Conservation (phyloP, 305 asterid genomes). For the Rubia peregrina region DNA sequence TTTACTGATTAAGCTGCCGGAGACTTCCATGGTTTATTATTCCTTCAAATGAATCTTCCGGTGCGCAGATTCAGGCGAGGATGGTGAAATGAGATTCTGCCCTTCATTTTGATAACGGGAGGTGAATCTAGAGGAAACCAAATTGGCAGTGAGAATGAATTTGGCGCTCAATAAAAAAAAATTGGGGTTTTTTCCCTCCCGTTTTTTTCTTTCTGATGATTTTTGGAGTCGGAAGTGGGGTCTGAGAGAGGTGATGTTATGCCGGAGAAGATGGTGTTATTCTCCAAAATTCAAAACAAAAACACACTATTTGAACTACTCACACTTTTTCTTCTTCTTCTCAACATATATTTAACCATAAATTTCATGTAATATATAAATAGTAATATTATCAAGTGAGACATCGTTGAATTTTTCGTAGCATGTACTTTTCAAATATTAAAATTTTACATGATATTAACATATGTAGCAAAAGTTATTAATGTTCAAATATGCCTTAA, state of each 20-base stretch:
- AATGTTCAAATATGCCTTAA: no score
- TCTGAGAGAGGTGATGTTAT: neutral
- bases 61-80: neutral
- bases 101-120: neutral
- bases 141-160: neutral
- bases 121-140: neutral
- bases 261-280: neutral
- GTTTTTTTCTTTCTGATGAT: neutral
- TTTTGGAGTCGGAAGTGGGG: neutral
- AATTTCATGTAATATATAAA: no score
- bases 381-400: no score
- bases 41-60: constrained; percentile 16
- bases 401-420: no score
- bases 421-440: no score
- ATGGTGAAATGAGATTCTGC: neutral
- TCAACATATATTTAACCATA: no score
- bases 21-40: constrained; percentile 43
- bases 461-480: no score
- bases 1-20: constrained; percentile 44
- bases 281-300: neutral
- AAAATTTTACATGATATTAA: no score
- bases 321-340: no score
- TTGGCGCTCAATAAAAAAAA: neutral
- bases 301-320: no score
- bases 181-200: neutral